phyloP scores from a whole-genome alignment of 2,329 filamentous ascomycete species.

The Ilyonectria mors-panacis region DNA sequence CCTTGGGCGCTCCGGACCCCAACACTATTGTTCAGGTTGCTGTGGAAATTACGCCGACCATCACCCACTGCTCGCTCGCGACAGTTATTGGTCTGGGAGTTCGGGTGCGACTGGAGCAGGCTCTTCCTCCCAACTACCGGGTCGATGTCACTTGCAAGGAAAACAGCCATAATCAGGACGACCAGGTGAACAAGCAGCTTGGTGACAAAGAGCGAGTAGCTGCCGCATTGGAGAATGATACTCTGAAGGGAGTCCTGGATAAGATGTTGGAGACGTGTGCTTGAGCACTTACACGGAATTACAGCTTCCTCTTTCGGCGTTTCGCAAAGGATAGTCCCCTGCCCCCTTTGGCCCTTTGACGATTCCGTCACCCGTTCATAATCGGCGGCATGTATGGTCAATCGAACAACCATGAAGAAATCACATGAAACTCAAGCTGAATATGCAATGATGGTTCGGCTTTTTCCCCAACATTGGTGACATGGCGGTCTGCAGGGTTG shows the following conservation, averaged over 20 bases:
- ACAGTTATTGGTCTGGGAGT: constrained; percentile 97
- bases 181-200: constrained; percentile 97
- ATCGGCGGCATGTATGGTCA: constrained; percentile 19
- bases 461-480: background rate
- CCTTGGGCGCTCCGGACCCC: constrained; percentile 58
- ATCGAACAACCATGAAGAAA: constrained; percentile 21
- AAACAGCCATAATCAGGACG: constrained; percentile 94
- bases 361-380: constrained; percentile 13
- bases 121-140: constrained; percentile 90
- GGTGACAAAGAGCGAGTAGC: constrained; percentile 97
- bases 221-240: constrained; percentile 94
- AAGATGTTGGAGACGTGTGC: constrained; percentile 94
- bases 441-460: background rate
- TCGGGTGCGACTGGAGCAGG: constrained; percentile 90
- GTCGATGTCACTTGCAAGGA: constrained; percentile 96
- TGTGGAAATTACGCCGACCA: constrained; percentile 94
- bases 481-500: constrained; percentile 1
- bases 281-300: constrained; percentile 53
- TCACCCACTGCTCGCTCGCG: constrained; percentile 95
- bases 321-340: constrained; percentile 6
- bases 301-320: constrained; percentile 4
- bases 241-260: constrained; percentile 86
- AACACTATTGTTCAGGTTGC: constrained; percentile 79
- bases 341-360: constrained; percentile 12
- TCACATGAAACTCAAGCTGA: constrained; percentile 18